Percentiles rank a stretch among this genome's conserved stretches.
Conservation (phyloP, 225 moss, liverwort and hornwort species). For the Pleurozium schreberi region DNA sequence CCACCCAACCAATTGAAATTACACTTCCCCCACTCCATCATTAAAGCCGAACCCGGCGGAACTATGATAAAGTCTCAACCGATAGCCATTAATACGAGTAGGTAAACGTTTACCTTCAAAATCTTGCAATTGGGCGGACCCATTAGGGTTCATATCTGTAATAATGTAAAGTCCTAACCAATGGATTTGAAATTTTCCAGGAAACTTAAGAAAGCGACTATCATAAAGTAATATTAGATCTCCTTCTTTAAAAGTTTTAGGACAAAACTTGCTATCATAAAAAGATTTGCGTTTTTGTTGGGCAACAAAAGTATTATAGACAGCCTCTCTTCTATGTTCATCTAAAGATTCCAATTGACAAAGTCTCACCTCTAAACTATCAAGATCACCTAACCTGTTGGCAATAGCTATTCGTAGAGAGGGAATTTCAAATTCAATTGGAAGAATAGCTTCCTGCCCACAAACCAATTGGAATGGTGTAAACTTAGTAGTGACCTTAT, state of each 20-base stretch:
- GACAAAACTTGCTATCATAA: background rate
- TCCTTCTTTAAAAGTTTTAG: accelerated
- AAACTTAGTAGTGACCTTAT: background rate
- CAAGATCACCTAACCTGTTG: background rate
- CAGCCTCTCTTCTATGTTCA: background rate
- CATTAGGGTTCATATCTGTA: too few relatives aligned
- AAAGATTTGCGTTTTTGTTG: background rate
- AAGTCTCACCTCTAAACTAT: background rate
- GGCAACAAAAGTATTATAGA: background rate
- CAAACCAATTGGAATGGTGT: background rate
- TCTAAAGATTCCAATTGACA: background rate
- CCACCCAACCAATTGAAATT: too few relatives aligned
- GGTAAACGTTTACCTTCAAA: too few relatives aligned
- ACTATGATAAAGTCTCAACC: too few relatives aligned
- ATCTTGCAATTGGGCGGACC: too few relatives aligned
- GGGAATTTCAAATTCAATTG: background rate
- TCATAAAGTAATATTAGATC: background rate
- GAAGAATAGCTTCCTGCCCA: background rate
- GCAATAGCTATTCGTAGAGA: background rate
- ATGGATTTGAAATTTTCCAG: background rate
- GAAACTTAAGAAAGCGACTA: background rate
- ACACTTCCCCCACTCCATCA: too few relatives aligned
- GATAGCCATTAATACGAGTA: too few relatives aligned
- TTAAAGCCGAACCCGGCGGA: too few relatives aligned
- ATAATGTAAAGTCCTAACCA: background rate